Percentiles rank a stretch among this genome's conserved stretches.
phyloP scores from a whole-genome alignment of 163 green algal genomes.

The Scenedesmus sp. region DNA sequence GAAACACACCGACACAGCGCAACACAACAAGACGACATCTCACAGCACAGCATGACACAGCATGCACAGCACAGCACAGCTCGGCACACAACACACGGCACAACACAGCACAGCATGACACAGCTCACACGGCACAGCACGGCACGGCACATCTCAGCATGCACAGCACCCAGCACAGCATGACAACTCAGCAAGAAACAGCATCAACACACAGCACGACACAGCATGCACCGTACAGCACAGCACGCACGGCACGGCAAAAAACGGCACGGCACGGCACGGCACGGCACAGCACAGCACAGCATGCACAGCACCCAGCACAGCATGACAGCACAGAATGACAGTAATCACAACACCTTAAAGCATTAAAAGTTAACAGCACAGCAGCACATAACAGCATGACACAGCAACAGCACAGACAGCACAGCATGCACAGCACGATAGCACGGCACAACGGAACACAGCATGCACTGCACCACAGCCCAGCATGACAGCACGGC shows the following conservation, averaged over 20 bases:
- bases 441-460: not conserved
- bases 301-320: not conserved
- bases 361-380: too few relatives aligned
- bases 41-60: not conserved
- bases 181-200: not conserved
- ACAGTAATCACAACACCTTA: too few relatives aligned
- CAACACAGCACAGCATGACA: not conserved
- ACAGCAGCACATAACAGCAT: not conserved
- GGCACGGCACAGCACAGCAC: not conserved
- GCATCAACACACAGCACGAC: not conserved
- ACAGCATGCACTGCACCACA: slow-evolving; percentile 4
- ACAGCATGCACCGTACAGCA: not conserved
- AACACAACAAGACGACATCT: not conserved
- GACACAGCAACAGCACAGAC: not conserved
- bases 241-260: not conserved
- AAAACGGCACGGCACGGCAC: not conserved
- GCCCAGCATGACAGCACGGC: not conserved
- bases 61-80: not conserved
- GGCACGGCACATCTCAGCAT: not conserved
- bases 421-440: not conserved
- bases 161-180: not conserved
- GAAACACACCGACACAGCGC: not conserved
- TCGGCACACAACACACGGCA: not conserved
- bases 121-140: not conserved
- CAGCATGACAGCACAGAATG: not conserved